Conservation (phyloP, 768 basidiomycete species). For the Macrolepiota fuliginosa region DNA sequence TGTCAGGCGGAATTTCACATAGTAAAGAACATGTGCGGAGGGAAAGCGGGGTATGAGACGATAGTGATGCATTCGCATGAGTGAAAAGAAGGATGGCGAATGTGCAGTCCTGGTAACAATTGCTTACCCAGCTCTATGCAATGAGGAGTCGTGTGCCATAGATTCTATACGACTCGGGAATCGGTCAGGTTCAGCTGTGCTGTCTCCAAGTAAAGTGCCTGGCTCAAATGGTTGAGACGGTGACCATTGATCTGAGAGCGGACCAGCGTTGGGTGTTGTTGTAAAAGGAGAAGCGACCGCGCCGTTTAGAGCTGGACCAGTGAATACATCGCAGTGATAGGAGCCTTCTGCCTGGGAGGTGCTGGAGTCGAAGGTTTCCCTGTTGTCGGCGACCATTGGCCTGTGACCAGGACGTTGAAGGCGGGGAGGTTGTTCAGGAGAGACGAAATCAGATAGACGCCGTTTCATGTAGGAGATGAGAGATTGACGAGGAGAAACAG, state of each 20-base stretch:
- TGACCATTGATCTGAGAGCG: neutral
- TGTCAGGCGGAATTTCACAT: slow-evolving; percentile 9
- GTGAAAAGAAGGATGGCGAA: slow-evolving; percentile 12
- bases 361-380: neutral
- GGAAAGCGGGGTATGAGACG: slow-evolving; percentile 13
- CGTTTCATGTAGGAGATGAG: slow-evolving; percentile 27
- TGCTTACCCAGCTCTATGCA: slow-evolving; percentile 55
- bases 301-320: slow-evolving; percentile 16
- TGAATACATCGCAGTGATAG: slow-evolving; percentile 10
- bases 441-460: slow-evolving; percentile 24
- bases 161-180: slow-evolving; percentile 15
- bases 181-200: neutral
- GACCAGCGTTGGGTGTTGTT: neutral
- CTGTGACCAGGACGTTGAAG: slow-evolving; percentile 10
- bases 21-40: slow-evolving; percentile 6
- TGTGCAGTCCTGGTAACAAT: neutral
- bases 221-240: neutral
- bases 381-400: neutral
- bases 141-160: slow-evolving; percentile 33
- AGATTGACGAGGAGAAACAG: slow-evolving; percentile 9
- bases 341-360: neutral
- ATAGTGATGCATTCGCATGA: slow-evolving; percentile 16
- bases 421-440: slow-evolving; percentile 16
- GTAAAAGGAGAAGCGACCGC: neutral
- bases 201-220: no score